Base-by-base conservation (phyloP, 192 early-diverging fungal genomes). In the Lobosporangium transversale region DNA sequence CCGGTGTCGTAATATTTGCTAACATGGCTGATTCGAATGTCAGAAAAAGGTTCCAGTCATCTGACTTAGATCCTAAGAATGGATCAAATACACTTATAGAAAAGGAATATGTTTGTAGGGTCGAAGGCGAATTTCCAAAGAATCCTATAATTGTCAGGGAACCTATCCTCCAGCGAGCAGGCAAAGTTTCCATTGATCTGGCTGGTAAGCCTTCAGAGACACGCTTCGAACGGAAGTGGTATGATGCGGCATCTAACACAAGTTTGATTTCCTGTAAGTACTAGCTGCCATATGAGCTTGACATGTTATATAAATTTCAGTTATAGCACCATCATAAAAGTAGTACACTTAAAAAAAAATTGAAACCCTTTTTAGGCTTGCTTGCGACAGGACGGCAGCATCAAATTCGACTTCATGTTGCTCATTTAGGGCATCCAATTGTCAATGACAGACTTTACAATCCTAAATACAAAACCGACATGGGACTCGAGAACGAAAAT, bases 41-140 rank as follows among this genome's bases (percentile, higher is more conserved):
- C 35, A 50, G 73, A n/a, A 40, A 57, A 49, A 50, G 73, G 43
- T 76, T 76, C 43, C 73, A 76, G 29, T 62, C 73, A 7, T 21
- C 63, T 1, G 47, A 30, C 20, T 14, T 27, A 8, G 18, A 45
- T 12, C 14, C 33, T 0, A 53, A 57, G 11, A 12, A 20, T 9
- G 61, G 37, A 51, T 44, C 49, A 12, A 44, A 60, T 40, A 32
- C 44, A 10, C 44, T 52, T 17, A 58, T 76, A 0, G 49, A 66
- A 18, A 76, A 76, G 48, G 73, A 76, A 58, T 76, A 76, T 20
- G 44, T 76, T 31, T 76, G 73, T 17, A 59, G 73, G 15, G 73
- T 76, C 17, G 64, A 67, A 3, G 73, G 73, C 30, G 73, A 76
- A n/a, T 76, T 76, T 23, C 59, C 73, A 21, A 27, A n/a, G 5